Base-by-base conservation (phyloP, 768 basidiomycete species). In the Nevesoporus exiguus region DNA sequence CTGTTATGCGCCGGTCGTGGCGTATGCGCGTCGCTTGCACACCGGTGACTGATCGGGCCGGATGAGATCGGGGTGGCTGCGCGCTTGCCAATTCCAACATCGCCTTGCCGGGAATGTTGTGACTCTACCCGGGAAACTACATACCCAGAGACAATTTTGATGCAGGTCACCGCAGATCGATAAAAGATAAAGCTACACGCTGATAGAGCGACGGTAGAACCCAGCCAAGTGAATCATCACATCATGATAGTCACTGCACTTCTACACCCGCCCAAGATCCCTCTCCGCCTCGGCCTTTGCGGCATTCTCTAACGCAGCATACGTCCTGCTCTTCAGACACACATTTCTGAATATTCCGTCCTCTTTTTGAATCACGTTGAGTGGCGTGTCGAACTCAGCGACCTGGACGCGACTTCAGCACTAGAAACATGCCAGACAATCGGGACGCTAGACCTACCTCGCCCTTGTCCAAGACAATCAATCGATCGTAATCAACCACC, bases 401-500 rank as follows among this genome's bases (percentile, higher is more conserved):
- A 87, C 68, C 77, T 67, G 41, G 3, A n/a, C 4, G 4, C 1
- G 8, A 9, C 1, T 1, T 58, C 21, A 54, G 40, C 34, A 40
- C n/a, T 21, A 3, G 15, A 39, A 44, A 54, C 8, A 27, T 33
- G 14, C 8, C 7, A 22, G 1, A 27, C 8, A 25, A 42, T 29
- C 19, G 11, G 3, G n/a, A 15, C 9, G 17, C 2, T 41, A 0
- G 10, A 59, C 68, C 0, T 22, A 66, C 70, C 62, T 70, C 64
- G 47, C 66, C 69, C 57, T 57, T 66, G 53, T 93, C 89, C n/a
- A 93, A 73, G 8, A 93, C 85, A 54, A 93, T 79, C 55, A 94
- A 71, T 27, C 85, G 76, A 70, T 88, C 86, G 61, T 94, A 86
- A 69, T 95, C 88, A 55, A 90, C 88, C 51, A 92, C 82, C 1